Conservation (phyloP, 352 stramenopile species). For the Globisporangium nunn region DNA sequence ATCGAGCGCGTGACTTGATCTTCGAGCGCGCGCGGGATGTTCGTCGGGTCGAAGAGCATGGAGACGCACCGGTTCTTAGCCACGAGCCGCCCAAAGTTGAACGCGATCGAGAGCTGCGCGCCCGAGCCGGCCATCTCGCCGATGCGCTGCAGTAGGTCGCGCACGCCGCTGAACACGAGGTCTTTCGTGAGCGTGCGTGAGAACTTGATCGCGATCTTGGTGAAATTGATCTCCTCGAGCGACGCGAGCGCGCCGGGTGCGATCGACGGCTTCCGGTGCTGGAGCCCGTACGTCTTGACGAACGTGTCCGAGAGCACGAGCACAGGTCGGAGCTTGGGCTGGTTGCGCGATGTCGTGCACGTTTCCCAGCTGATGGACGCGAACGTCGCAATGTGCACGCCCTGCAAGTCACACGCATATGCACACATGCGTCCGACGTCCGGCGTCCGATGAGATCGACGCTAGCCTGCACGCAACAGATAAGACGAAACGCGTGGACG, state of each 20-base stretch:
- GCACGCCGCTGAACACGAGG: constrained; percentile 55
- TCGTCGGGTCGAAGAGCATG: constrained; percentile 61
- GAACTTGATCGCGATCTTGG: constrained; percentile 81
- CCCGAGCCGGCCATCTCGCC: constrained; percentile 51
- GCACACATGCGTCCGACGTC: too few species aligned
- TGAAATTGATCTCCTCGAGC: constrained; percentile 79
- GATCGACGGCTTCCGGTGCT: constrained; percentile 30
- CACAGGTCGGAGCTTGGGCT: constrained; percentile 43
- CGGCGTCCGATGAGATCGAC: not conserved
- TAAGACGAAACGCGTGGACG: too few species aligned
- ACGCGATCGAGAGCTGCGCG: constrained; percentile 47
- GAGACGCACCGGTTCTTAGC: constrained; percentile 68
- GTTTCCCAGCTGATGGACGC: constrained; percentile 66
- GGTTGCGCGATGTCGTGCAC: constrained; percentile 48
- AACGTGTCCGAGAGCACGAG: constrained; percentile 70
- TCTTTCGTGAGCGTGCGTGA: constrained; percentile 70
- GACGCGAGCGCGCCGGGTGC: constrained; percentile 27
- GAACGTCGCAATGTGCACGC: constrained; percentile 71
- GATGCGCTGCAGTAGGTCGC: constrained; percentile 71
- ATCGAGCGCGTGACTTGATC: constrained; percentile 53
- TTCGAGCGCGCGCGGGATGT: constrained; percentile 51
- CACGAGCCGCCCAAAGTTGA: constrained; percentile 64
- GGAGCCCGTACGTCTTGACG: constrained; percentile 50
- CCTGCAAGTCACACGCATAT: constrained; percentile 18
- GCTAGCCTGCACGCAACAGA: too few species aligned